Evolutionary conservation across 331 rosid species (phyloP), one percentile per base, ranked within the genome.

Genomic region (Prunus yedoensis): DNA sequence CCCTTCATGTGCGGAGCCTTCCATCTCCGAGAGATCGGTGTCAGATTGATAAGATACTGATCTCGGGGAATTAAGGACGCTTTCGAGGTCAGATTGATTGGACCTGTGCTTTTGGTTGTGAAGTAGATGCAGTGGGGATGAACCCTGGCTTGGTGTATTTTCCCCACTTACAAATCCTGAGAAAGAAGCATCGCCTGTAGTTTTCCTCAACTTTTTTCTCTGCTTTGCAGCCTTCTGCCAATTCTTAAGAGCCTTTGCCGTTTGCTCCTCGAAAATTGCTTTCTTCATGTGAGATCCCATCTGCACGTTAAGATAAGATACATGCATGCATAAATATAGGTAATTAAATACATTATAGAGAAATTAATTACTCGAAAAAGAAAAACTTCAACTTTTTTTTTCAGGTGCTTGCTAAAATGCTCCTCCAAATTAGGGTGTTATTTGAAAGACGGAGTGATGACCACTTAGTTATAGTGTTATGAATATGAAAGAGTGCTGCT

Each of bases 241-340:
- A 49, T 86, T 89, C 85, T 72, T 87, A 4, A 91, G 88, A 23
- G 92, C 94, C 38, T 80, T 89, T 11, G 91, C 77, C 0, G 92
- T 89, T 84, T 89, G 94, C 66, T 91, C 90, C 82, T 89, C 91
- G 66, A 91, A 91, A 4, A 87, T 87, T 71, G 91, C 66, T 75
- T 54, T 83, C 78, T 91, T 89, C 97, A 83, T 84, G 81, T 86
- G 94, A 45, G 94, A 84, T 53, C 94, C 97, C 97, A 91, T 89
- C 97, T 91, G 68, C 66, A 78, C 8, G 35, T 57, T 1, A 57
- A 47, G 13, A 13, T 47, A 13, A 14, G 17, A 47, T 46, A 3
- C 51, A 46, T 10, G 4, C 52, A 12, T 12, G 52, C 52, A 47
- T 11, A 3, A 35, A 35, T 35, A 35, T 35, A 5, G 41, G 41